phyloP scores from a whole-genome alignment of 192 early-diverging fungal species.

The Chytriomyces confervae region DNA sequence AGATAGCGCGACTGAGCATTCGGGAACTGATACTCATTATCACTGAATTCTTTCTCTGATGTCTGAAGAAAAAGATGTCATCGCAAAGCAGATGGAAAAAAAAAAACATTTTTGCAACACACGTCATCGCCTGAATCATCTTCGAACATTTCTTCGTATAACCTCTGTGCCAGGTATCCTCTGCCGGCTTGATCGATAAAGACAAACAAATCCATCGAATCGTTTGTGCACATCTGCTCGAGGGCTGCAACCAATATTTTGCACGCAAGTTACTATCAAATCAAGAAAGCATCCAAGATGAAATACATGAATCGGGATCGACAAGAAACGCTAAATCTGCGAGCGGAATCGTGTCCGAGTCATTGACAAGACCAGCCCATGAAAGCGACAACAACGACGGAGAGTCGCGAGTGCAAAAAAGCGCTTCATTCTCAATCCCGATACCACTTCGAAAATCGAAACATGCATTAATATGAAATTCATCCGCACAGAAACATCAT shows the following conservation, averaged over 20 bases:
- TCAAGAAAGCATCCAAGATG: background rate
- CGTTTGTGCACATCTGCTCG: background rate
- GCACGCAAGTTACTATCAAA: background rate
- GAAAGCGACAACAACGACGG: constrained; percentile 77
- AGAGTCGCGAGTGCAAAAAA: constrained; percentile 70
- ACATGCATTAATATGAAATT: background rate
- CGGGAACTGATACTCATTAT: background rate
- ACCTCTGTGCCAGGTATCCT: constrained; percentile 63
- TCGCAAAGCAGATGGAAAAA: too few species aligned
- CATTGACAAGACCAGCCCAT: constrained; percentile 70
- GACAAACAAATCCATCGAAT: constrained; percentile 53
- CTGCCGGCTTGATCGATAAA: constrained; percentile 67
- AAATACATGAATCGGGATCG: constrained; percentile 48
- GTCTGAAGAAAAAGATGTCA: too few species aligned
- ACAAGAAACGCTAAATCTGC: constrained; percentile 57
- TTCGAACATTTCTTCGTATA: background rate
- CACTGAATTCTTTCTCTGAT: background rate
- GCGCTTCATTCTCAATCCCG: constrained; percentile 66
- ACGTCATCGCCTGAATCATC: constrained; percentile 1
- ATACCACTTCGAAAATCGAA: constrained; percentile 57
- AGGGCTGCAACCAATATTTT: constrained; percentile 6
- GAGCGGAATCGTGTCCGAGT: constrained; percentile 60
- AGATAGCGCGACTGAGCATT: too few species aligned
- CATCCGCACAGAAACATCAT: background rate
- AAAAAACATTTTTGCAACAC: too few species aligned